Evolutionary conservation across 257 asterid genomes (phyloP).

Genomic region (Solanum clarkiae): DNA sequence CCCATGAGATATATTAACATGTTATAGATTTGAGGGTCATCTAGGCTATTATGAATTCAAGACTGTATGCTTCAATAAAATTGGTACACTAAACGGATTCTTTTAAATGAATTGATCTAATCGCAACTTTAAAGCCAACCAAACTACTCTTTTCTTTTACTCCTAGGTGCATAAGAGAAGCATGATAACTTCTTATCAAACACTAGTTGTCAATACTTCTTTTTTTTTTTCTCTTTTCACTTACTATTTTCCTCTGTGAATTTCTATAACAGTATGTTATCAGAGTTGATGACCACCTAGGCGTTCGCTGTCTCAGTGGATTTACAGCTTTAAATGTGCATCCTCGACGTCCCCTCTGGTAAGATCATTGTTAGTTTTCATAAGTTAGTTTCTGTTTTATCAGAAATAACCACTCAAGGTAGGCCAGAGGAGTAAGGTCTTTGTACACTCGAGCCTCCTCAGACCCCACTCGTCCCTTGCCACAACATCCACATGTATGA

Average conservation of each 20-base stretch:
- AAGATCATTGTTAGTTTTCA: not conserved
- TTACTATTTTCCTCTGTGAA: not conserved
- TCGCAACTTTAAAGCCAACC: not conserved
- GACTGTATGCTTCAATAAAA: not conserved
- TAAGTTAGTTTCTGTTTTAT: not conserved
- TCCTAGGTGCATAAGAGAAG: no score
- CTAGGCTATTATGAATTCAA: not conserved
- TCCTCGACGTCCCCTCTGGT: slow-evolving; percentile 24
- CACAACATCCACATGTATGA: not conserved
- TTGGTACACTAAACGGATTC: not conserved
- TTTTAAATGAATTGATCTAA: not conserved
- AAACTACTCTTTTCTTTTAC: not conserved
- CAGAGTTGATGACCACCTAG: slow-evolving; percentile 4
- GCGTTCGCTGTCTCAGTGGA: slow-evolving; percentile 17
- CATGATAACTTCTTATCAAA: not conserved
- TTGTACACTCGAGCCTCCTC: not conserved
- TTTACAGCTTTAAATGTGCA: slow-evolving; percentile 17
- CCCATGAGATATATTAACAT: not conserved
- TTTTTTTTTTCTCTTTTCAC: not conserved
- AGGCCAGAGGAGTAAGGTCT: not conserved
- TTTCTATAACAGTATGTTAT: slow-evolving; percentile 6
- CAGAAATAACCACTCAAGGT: not conserved
- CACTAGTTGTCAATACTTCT: not conserved
- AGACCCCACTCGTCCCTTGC: not conserved
- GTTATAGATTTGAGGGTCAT: not conserved